Evolutionary conservation across 805 yeast species (phyloP).

Genomic region (Pichia cabralensis): DNA sequence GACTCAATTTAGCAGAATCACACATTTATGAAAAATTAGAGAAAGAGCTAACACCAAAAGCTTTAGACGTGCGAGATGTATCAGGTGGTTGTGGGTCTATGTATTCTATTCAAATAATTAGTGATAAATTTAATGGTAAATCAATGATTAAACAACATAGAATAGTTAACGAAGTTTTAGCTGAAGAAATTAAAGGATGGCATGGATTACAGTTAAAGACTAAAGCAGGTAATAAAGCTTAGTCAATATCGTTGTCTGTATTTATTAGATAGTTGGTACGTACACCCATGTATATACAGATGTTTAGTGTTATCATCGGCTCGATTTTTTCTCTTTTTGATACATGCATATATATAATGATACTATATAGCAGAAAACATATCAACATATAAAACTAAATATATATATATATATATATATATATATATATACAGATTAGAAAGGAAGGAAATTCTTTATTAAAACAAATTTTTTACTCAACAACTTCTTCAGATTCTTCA

Average conservation of each 20-base stretch:
- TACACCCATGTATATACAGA: too few relatives aligned
- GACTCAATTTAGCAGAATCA: constrained; percentile 34
- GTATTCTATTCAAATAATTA: constrained; percentile 79
- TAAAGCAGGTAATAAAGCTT: constrained; percentile 32
- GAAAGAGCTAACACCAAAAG: constrained; percentile 48
- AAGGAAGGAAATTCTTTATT: too few relatives aligned
- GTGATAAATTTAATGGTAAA: constrained; percentile 66
- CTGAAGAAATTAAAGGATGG: constrained; percentile 85
- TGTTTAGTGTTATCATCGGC: too few relatives aligned
- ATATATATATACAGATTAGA: neutral
- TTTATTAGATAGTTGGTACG: too few relatives aligned
- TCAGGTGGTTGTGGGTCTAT: constrained; percentile 98
- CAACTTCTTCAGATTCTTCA: constrained; percentile 63
- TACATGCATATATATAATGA: too few relatives aligned
- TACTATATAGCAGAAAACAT: too few relatives aligned
- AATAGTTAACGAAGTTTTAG: constrained; percentile 68
- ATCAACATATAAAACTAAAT: too few relatives aligned
- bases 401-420: neutral
- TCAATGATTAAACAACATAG: constrained; percentile 88
- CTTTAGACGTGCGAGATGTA: constrained; percentile 65
- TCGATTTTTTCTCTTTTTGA: too few relatives aligned
- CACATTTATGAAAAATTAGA: constrained; percentile 49
- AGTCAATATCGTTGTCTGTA: too few relatives aligned
- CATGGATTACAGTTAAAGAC: constrained; percentile 89
- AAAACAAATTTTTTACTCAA: constrained; percentile 27